Conservation (phyloP, 169 alveolate species). For the Toxoplasma gondii region DNA sequence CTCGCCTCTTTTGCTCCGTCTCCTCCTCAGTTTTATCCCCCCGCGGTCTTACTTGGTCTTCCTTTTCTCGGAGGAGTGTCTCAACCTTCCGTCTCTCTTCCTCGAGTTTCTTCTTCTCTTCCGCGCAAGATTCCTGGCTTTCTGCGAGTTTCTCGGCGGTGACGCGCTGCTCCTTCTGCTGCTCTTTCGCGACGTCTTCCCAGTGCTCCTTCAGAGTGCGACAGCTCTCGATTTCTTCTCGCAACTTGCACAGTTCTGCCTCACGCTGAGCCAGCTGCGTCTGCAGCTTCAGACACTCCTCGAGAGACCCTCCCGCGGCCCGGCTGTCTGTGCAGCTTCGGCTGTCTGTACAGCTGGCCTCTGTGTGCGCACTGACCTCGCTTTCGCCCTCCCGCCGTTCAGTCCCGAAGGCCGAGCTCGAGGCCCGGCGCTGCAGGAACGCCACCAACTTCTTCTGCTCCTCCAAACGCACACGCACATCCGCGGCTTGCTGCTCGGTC, state of each 20-base stretch:
- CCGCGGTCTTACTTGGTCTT: neutral
- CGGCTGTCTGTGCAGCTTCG: neutral
- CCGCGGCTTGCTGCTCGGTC: constrained; percentile 44
- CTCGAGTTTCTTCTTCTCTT: neutral
- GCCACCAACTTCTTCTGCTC: constrained; percentile 56
- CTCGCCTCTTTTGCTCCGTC: too few species aligned
- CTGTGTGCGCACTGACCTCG: neutral
- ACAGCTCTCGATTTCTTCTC: constrained; percentile 57
- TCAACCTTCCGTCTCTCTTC: neutral
- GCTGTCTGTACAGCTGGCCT: neutral
- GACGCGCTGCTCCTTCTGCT: constrained; percentile 48
- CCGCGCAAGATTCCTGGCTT: constrained; percentile 17
- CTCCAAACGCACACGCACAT: constrained; percentile 54
- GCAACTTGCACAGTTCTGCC: constrained; percentile 47
- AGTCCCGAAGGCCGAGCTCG: neutral
- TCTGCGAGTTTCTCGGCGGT: constrained; percentile 42
- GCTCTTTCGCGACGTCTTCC: constrained; percentile 57
- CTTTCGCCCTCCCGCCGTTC: neutral
- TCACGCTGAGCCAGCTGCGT: constrained; percentile 34
- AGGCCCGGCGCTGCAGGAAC: constrained; percentile 58
- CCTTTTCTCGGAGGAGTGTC: constrained; percentile 27
- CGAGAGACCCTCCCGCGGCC: neutral
- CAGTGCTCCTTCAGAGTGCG: constrained; percentile 60
- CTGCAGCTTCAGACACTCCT: constrained; percentile 40
- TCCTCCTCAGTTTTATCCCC: too few species aligned